Base-by-base conservation (phyloP, 768 basidiomycete species). In the Suillus decipiens region DNA sequence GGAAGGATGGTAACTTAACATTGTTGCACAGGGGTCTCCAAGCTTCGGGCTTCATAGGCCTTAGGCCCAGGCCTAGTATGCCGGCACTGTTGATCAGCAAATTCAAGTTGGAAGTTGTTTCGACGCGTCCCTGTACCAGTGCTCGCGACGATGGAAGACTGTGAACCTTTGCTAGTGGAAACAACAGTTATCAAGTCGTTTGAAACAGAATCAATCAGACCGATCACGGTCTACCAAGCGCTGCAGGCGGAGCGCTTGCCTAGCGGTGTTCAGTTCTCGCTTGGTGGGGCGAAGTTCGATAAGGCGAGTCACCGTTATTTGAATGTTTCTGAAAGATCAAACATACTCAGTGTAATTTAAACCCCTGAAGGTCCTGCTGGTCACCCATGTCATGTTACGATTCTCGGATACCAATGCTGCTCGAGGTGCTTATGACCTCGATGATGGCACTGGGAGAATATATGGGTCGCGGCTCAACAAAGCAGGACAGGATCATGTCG, bases 161-260 rank as follows among this genome's bases (percentile, higher is more conserved):
- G 61, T 34, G 62, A 60, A 53, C 55, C 62, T 34, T 33, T 3
- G 22, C 54, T 37, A 22, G 63, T 68, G 17, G 66, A 61, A 33
- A 53, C 54, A 7, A 57, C 66, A 33, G 11, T 43, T 8, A 39
- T 63, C 3, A 37, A 47, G 64, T 47, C 59, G 47, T 65, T 51
- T 22, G 43, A 59, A 15, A 43, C 63, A 34, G 51, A 62, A 19
- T 39, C 57, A 0, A 69, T 80, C 24, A 77, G 83, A 43, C 86
- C 89, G 1, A 77, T 85, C 3, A 88, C 86, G 8, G 78, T 89
- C 36, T 79, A 78, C 34, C 88, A 89, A 68, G 62, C 88, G 19
- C 67, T 77, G 34, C 67, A 73, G n/a, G 84, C 85, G 5, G 64
- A 69, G n/a, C 74, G 75, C 64, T 67, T 75, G 5, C 77, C 82